phyloP scores from a whole-genome alignment of 441 rosid genomes.

The Adansonia gregorii region DNA sequence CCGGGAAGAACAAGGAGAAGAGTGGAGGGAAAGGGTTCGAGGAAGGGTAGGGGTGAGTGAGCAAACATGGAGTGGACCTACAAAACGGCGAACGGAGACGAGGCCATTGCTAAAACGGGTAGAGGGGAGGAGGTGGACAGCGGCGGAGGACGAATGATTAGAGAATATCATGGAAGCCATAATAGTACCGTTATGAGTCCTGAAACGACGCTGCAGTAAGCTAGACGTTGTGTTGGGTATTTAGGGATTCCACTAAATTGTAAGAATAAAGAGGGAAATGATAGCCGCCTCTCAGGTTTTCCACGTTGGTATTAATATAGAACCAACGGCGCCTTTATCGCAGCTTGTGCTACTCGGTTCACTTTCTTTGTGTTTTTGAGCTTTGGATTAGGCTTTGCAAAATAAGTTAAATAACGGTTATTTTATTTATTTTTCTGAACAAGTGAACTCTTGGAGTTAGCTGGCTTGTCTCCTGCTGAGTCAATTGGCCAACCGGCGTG shows the following conservation, averaged over 20 bases:
- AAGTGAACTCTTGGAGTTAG: not conserved
- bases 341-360: not conserved
- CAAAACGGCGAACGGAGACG: conserved; percentile 37
- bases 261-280: not conserved
- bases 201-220: conserved; percentile 5
- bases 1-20: conserved; percentile 39
- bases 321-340: not conserved
- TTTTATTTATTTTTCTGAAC: not conserved
- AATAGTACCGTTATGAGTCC: not conserved
- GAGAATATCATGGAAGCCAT: conserved; percentile 57
- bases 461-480: not conserved
- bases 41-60: conserved; percentile 24
- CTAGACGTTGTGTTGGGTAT: conserved; percentile 33
- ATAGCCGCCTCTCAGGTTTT: not conserved
- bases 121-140: conserved; percentile 48
- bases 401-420: not conserved
- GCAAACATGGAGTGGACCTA: conserved; percentile 35
- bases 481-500: not conserved
- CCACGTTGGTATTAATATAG: not conserved
- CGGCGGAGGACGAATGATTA: conserved; percentile 52
- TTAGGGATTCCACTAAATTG: conserved; percentile 9
- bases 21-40: conserved; percentile 36
- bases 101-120: conserved; percentile 26
- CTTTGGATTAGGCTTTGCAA: not conserved
- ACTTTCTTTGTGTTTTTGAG: not conserved